Percentiles rank a stretch among this genome's conserved stretches.
Conservation (phyloP, 495 filamentous ascomycete genomes). For the Collariella sp. region DNA sequence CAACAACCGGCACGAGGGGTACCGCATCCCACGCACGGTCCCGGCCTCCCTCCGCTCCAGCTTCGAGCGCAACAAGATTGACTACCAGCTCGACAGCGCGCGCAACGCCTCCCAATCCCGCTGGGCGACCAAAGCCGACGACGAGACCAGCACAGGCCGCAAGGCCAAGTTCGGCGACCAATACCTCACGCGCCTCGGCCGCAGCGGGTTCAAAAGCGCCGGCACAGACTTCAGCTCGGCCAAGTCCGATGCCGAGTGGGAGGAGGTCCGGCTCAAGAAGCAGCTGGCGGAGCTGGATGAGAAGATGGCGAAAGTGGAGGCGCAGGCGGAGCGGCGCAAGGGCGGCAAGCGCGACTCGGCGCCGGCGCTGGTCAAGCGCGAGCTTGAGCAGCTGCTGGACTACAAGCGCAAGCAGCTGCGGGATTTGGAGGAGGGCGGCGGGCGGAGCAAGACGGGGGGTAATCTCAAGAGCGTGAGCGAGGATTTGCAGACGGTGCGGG, state of each 20-base stretch:
- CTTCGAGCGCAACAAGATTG: slow-evolving; percentile 90
- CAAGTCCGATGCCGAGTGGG: slow-evolving; percentile 76
- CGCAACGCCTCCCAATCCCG: slow-evolving; percentile 42
- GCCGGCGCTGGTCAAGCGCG: slow-evolving; percentile 82
- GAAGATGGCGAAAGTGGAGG: slow-evolving; percentile 69
- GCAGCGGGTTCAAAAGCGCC: slow-evolving; percentile 62
- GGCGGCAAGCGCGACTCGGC: slow-evolving; percentile 54
- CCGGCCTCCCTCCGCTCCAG: slow-evolving; percentile 80
- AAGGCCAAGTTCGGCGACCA: slow-evolving; percentile 97
- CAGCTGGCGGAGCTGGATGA: slow-evolving; percentile 81
- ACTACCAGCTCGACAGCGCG: slow-evolving; percentile 80
- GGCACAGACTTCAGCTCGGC: slow-evolving; percentile 76
- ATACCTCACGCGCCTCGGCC: slow-evolving; percentile 80
- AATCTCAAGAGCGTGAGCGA: slow-evolving; percentile 54
- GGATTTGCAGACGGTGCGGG: slow-evolving; percentile 65
- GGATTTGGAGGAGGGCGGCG: slow-evolving; percentile 68
- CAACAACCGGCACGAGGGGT: slow-evolving; percentile 90
- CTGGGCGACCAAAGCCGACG: slow-evolving; percentile 62
- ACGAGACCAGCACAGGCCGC: slow-evolving; percentile 67
- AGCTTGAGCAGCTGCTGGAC: slow-evolving; percentile 82
- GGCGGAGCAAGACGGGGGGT: slow-evolving; percentile 50
- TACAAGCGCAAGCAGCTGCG: slow-evolving; percentile 61
- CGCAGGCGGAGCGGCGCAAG: slow-evolving; percentile 32
- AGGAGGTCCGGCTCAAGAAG: slow-evolving; percentile 89
- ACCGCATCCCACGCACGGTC: slow-evolving; percentile 85